phyloP scores from a whole-genome alignment of 2,329 filamentous ascomycete genomes.

The Pyricularia pennisetigena region DNA sequence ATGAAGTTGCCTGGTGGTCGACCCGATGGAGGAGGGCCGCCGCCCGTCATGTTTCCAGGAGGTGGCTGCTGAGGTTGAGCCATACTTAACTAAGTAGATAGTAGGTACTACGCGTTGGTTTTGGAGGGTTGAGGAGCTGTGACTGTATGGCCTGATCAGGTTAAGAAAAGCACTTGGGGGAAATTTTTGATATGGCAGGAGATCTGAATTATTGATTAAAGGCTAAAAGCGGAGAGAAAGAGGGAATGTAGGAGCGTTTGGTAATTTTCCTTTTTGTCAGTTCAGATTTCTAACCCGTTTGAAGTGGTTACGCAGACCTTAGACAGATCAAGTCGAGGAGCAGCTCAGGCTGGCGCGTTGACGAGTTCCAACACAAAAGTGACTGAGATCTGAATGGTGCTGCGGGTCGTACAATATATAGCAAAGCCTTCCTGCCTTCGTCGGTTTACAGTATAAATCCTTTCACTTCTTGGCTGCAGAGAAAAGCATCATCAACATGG shows the following conservation, averaged over 20 bases:
- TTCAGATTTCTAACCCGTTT: neutral
- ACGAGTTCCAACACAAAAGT: neutral
- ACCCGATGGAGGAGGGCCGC: neutral
- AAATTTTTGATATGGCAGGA: neutral
- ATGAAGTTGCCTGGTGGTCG: slow-evolving; percentile 6
- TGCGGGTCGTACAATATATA: neutral
- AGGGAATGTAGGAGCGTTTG: neutral
- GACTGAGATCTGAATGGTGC: neutral
- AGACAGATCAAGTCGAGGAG: neutral
- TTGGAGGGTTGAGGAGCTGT: neutral
- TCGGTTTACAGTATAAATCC: neutral
- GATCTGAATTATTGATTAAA: neutral
- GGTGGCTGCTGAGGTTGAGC: neutral
- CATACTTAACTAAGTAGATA: neutral
- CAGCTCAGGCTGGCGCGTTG: neutral
- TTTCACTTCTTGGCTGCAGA: neutral
- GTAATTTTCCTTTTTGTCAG: neutral
- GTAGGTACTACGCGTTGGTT: neutral
- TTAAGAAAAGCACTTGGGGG: neutral
- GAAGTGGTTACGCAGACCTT: neutral
- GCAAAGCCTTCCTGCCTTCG: neutral
- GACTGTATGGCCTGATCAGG: neutral
- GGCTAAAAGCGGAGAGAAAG: neutral
- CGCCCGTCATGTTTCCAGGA: neutral
- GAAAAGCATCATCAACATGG: neutral